These are phyloP conservation scores for Madurella mycetomatis DNA, from an alignment of 2,329 filamentous ascomycete species.

Conservation along the genomic window DNA sequence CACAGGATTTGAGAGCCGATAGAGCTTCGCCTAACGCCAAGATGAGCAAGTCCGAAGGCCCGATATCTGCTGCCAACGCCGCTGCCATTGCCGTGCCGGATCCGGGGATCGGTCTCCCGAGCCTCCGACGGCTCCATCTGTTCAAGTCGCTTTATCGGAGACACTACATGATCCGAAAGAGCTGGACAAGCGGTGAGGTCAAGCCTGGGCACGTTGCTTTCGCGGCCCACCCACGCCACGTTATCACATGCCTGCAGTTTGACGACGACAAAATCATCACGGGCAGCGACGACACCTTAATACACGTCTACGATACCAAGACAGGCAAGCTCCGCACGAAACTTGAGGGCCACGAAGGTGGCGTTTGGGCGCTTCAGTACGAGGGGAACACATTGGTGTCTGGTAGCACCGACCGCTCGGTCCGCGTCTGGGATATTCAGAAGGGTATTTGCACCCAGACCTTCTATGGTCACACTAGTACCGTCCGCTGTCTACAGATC, in stretches of 20 bases:
- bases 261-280: constrained; percentile 98
- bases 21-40: constrained; percentile 38
- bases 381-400: constrained; percentile 93
- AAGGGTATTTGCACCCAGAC: constrained; percentile 88
- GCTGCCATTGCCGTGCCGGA: constrained; percentile 80
- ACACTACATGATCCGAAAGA: constrained; percentile 83
- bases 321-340: constrained; percentile 80
- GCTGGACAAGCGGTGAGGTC: constrained; percentile 83
- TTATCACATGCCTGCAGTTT: constrained; percentile 96
- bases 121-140: constrained; percentile 78
- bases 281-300: constrained; percentile 94
- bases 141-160: constrained; percentile 96
- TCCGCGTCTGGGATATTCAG: constrained; percentile 99
- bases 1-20: constrained; percentile 45
- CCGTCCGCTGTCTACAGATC: constrained; percentile 92
- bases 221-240: constrained; percentile 90
- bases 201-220: constrained; percentile 92
- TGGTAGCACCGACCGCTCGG: constrained; percentile 90
- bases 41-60: constrained; percentile 67
- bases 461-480: constrained; percentile 96
- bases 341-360: constrained; percentile 90
- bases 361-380: constrained; percentile 96
- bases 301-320: constrained; percentile 97
- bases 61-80: constrained; percentile 78
- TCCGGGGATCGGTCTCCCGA: constrained; percentile 72